These are phyloP conservation scores for apple (Malus domestica) DNA, from an alignment of 306 rosid genomes.

Conservation along the genomic window ASM211411v1 NC_041795.1:4280501-4281000, in stretches of 20 bases:
- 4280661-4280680: not conserved
- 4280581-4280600: slow-evolving; percentile 12
- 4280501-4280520: slow-evolving; percentile 80
- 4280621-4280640: not conserved
- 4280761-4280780: slow-evolving; percentile 97
- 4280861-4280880: slow-evolving; percentile 7
- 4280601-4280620: not conserved
- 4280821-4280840: not conserved
- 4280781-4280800: slow-evolving; percentile 78
- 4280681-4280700: slow-evolving; percentile 1
- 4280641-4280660: not conserved
- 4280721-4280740: slow-evolving; percentile 71
- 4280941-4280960: slow-evolving; percentile 69
- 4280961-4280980: slow-evolving; percentile 23
- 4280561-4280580: slow-evolving; percentile 13
- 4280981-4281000: slow-evolving; percentile 96
- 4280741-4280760: slow-evolving; percentile 81
- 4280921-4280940: slow-evolving; percentile 76
- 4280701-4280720: not conserved
- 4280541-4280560: slow-evolving; percentile 20
- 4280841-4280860: slow-evolving; percentile 12
- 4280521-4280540: slow-evolving; percentile 87
- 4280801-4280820: slow-evolving; percentile 4
- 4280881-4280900: slow-evolving; percentile 69
- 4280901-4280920: slow-evolving; percentile 82